Conservation (phyloP, 768 basidiomycete species). For the Pleurotus tuoliensis region DNA sequence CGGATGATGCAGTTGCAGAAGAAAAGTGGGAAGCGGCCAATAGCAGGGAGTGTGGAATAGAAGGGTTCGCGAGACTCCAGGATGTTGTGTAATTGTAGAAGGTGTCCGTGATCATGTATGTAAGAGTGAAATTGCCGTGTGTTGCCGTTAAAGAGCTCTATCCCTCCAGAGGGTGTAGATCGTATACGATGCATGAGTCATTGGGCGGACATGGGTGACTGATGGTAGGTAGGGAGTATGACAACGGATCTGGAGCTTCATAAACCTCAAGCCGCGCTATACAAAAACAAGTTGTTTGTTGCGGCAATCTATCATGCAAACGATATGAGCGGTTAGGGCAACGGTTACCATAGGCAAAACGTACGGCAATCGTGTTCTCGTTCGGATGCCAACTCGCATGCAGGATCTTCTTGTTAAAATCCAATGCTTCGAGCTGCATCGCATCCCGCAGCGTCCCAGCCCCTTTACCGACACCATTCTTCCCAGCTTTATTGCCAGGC, state of each 20-base stretch:
- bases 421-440: slow-evolving; percentile 82
- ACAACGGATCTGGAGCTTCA: background rate
- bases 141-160: slow-evolving; percentile 3
- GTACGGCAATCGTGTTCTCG: slow-evolving; percentile 96
- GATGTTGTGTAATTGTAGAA: background rate
- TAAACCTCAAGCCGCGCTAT: slow-evolving; percentile 59
- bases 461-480: slow-evolving; percentile 64
- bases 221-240: background rate
- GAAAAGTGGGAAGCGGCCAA: background rate
- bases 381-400: slow-evolving; percentile 97
- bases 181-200: slow-evolving; percentile 6
- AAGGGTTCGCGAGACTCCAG: slow-evolving; percentile 4
- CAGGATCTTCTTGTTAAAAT: slow-evolving; percentile 97
- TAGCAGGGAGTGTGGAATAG: background rate
- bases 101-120: slow-evolving; percentile 3
- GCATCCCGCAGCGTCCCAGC: slow-evolving; percentile 72
- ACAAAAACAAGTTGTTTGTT: slow-evolving; percentile 93
- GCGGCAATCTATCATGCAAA: slow-evolving; percentile 72
- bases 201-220: background rate
- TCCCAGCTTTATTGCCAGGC: slow-evolving; percentile 65
- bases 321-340: background rate
- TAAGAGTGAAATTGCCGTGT: background rate
- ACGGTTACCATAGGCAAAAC: slow-evolving; percentile 23
- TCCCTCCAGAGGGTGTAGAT: slow-evolving; percentile 8
- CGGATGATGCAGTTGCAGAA: background rate